These are phyloP conservation scores for Aspergillus vadensis DNA, from an alignment of 2,329 filamentous ascomycete genomes.

Conservation along the genomic window DNA sequence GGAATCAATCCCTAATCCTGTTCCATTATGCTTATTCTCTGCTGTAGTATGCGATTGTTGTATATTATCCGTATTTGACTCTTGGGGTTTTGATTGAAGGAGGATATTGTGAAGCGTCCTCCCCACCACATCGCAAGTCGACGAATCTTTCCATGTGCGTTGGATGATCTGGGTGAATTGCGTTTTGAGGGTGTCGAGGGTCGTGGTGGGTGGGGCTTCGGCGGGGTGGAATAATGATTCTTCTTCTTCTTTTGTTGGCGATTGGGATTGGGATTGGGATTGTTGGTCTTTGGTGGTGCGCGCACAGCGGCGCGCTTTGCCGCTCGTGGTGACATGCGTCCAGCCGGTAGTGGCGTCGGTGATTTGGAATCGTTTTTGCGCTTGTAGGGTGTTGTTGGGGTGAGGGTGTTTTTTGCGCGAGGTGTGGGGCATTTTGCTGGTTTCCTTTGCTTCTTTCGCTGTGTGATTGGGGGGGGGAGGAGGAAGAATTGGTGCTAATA, in stretches of 20 bases:
- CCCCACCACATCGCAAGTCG: slow-evolving; percentile 29
- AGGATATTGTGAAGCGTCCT: slow-evolving; percentile 6
- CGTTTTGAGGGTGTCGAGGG: slow-evolving; percentile 31
- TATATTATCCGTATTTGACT: neutral
- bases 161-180: slow-evolving; percentile 35
- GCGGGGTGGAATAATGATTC: slow-evolving; percentile 27
- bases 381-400: slow-evolving; percentile 13
- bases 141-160: slow-evolving; percentile 33
- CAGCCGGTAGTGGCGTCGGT: slow-evolving; percentile 44
- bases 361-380: slow-evolving; percentile 39
- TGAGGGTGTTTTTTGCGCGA: slow-evolving; percentile 28
- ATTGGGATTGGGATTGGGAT: slow-evolving; percentile 5
- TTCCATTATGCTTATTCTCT: no score
- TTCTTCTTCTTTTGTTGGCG: neutral
- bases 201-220: slow-evolving; percentile 39
- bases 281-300: slow-evolving; percentile 11
- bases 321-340: slow-evolving; percentile 45
- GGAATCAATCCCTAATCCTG: slow-evolving; percentile 15
- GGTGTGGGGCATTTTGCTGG: slow-evolving; percentile 38
- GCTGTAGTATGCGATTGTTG: neutral
- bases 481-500: no score
- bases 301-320: slow-evolving; percentile 30
- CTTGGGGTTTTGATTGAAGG: neutral
- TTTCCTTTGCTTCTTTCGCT: neutral
- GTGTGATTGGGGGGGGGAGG: no score